phyloP scores from a whole-genome alignment of 306 rosid genomes.

The Medicago lupulina region DNA sequence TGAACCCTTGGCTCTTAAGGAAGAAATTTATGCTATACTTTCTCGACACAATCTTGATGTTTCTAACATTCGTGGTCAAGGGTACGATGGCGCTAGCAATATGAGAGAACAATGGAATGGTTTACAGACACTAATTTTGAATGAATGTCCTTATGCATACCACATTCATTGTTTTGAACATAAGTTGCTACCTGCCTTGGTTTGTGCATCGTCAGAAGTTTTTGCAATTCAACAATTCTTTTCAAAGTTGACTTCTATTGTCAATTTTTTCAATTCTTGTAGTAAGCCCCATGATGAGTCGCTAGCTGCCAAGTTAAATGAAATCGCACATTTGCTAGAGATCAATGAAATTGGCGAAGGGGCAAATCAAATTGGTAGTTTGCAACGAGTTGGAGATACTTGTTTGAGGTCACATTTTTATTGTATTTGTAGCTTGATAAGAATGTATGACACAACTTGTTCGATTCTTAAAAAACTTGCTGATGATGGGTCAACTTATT shows the following conservation, averaged over 20 bases:
- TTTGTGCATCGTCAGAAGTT: slow-evolving; percentile 12
- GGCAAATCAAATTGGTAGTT: background rate
- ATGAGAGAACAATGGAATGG: background rate
- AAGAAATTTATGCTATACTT: background rate
- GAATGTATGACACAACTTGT: background rate
- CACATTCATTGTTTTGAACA: slow-evolving; percentile 15
- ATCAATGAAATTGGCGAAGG: background rate
- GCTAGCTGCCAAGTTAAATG: background rate
- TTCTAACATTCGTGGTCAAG: slow-evolving; percentile 7
- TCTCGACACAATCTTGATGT: slow-evolving; percentile 3
- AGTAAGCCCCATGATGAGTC: background rate
- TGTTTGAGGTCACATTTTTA: background rate
- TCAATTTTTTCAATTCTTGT: background rate
- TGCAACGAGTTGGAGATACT: background rate
- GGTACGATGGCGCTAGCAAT: background rate
- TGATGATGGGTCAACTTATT: background rate
- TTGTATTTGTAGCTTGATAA: background rate
- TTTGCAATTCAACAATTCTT: background rate
- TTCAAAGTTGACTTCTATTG: background rate
- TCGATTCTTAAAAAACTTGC: background rate
- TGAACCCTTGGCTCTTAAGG: background rate
- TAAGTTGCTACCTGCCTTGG: background rate
- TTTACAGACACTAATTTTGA: background rate
- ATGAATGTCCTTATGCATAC: slow-evolving; percentile 7
- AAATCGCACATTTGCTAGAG: background rate